Percentiles rank a stretch among this genome's conserved stretches.
Conservation (phyloP, 768 basidiomycete genomes). For the Trametes sanguinea region DNA sequence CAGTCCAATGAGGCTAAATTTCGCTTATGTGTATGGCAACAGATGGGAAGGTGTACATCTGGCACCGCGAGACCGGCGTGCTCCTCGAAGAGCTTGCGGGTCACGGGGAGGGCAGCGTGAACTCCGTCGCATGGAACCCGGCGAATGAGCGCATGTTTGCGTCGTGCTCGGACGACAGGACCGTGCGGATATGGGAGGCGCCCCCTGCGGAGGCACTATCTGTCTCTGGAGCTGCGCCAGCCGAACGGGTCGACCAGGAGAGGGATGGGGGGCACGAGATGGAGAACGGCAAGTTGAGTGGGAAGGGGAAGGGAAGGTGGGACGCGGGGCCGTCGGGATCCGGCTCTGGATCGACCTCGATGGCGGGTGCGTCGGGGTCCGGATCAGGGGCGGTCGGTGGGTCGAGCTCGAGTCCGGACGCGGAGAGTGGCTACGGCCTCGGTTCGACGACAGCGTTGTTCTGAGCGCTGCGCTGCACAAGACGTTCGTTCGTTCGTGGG, state of each 20-base stretch:
- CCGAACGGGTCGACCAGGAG: constrained; percentile 8
- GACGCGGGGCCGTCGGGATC: constrained; percentile 10
- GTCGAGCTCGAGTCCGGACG: constrained; percentile 5
- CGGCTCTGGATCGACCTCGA: not conserved
- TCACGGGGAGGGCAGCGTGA: constrained; percentile 88
- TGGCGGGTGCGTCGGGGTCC: not conserved
- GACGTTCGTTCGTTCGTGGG: no score
- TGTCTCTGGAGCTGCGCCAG: constrained; percentile 3
- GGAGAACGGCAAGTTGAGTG: constrained; percentile 25
- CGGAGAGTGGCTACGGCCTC: constrained; percentile 16
- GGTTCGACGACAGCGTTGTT: constrained; percentile 22
- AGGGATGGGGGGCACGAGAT: constrained; percentile 20
- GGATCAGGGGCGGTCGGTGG: not conserved
- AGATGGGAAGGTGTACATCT: constrained; percentile 95
- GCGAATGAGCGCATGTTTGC: constrained; percentile 90
- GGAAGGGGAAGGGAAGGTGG: constrained; percentile 28
- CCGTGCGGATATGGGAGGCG: constrained; percentile 87
- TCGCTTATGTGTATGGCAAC: not conserved
- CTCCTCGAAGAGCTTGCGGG: constrained; percentile 88
- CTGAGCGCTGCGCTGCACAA: not conserved
- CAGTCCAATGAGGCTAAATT: not conserved
- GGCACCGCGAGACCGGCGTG: constrained; percentile 85
- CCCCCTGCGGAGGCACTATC: constrained; percentile 18
- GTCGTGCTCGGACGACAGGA: constrained; percentile 91
- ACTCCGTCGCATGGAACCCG: constrained; percentile 96